phyloP scores from a whole-genome alignment of 2,329 filamentous ascomycete genomes.

The Chaetomium globosum region DNA sequence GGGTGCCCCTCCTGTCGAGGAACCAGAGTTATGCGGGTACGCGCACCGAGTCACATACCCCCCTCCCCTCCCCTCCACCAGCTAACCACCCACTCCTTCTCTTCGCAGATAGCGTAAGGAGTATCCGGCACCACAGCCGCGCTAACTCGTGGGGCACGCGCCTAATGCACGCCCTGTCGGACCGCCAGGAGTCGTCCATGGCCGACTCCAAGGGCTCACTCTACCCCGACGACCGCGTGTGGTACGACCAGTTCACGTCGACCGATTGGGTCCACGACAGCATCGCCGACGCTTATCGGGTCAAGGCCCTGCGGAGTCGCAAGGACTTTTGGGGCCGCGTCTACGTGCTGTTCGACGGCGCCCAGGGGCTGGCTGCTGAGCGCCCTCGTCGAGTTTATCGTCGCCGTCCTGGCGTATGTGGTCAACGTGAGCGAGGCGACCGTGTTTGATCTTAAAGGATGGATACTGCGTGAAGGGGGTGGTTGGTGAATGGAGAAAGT shows the following conservation, averaged over 20 bases:
- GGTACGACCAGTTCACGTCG: conserved; percentile 98
- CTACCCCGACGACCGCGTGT: conserved; percentile 81
- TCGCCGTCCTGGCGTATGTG: conserved; percentile 82
- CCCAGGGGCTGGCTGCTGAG: conserved; percentile 95
- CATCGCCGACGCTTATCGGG: conserved; percentile 88
- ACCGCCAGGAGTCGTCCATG: conserved; percentile 57
- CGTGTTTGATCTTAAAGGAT: conserved; percentile 89
- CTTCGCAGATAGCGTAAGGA: conserved; percentile 44
- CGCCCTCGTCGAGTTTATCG: conserved; percentile 82
- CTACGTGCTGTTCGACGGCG: conserved; percentile 75
- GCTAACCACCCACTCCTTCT: conserved; percentile 22
- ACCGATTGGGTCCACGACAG: conserved; percentile 98
- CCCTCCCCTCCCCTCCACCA: neutral
- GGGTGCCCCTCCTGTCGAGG: conserved; percentile 37
- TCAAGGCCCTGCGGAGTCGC: conserved; percentile 77
- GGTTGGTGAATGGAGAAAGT: conserved; percentile 74
- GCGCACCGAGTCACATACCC: conserved; percentile 12
- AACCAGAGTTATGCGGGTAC: conserved; percentile 40
- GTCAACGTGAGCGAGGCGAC: conserved; percentile 85
- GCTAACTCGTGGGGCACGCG: conserved; percentile 63
- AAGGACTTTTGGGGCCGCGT: conserved; percentile 85
- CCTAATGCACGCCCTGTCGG: conserved; percentile 63
- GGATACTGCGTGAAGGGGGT: conserved; percentile 74
- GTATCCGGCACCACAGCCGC: conserved; percentile 57
- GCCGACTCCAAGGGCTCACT: conserved; percentile 67